phyloP scores from a whole-genome alignment of 139 green algal species.

The Edaphochlamys debaryana region DNA sequence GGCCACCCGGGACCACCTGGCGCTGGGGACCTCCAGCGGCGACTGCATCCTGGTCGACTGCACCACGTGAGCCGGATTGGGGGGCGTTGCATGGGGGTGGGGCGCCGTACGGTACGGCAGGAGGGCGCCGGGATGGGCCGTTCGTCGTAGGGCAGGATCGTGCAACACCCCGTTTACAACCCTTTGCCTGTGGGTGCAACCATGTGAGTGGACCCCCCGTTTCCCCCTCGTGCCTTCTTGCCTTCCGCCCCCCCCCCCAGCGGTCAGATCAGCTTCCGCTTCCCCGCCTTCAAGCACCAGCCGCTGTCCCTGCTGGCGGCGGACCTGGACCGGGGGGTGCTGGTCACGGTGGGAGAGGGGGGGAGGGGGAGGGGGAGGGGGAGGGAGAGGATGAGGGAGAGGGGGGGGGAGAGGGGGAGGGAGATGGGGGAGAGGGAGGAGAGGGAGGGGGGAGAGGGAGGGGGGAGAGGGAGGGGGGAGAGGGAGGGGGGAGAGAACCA shows the following conservation, averaged over 20 bases:
- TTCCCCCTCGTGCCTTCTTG: neutral
- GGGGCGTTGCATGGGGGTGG: neutral
- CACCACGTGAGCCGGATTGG: neutral
- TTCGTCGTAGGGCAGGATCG: conserved; percentile 34
- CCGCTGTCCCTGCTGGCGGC: conserved; percentile 40
- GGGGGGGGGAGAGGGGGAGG: no score
- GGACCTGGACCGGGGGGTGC: conserved; percentile 31
- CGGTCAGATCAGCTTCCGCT: conserved; percentile 30
- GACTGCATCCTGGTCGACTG: conserved; percentile 43
- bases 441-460: no score
- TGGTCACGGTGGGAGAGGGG: conserved; percentile 21
- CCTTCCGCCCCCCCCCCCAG: neutral
- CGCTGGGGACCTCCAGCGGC: conserved; percentile 33
- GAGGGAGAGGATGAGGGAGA: no score
- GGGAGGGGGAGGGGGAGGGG: no score
- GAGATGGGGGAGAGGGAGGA: no score
- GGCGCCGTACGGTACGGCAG: no score
- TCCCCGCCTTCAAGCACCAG: conserved; percentile 55
- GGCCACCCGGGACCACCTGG: conserved; percentile 25
- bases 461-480: no score
- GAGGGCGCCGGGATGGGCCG: no score
- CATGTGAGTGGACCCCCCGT: no score
- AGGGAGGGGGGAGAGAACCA: no score
- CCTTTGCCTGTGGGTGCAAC: no score
- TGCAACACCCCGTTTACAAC: no score